phyloP scores from a whole-genome alignment of 1,284 basidiomycete genomes.

The Phenoliferia sp. region DNA sequence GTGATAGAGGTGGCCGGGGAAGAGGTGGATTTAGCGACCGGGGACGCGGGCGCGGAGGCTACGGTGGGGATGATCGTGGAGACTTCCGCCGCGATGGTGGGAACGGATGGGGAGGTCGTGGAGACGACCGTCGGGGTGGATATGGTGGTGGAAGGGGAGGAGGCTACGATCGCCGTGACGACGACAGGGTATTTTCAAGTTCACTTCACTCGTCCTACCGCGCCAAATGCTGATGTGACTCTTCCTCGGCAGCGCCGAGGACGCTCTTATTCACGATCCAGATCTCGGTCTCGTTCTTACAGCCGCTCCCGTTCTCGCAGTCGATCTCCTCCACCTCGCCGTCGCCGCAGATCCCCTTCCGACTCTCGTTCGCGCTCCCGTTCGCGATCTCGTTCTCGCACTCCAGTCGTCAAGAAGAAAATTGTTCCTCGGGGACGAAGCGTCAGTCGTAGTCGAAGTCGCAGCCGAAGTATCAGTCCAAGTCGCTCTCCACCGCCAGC shows the following conservation, averaged over 20 bases:
- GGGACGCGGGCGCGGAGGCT: slow-evolving; percentile 44
- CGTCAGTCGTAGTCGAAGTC: neutral
- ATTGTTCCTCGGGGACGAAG: neutral
- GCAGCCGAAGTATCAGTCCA: neutral
- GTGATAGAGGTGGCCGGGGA: slow-evolving; percentile 47
- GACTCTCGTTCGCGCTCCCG: neutral
- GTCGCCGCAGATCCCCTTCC: neutral
- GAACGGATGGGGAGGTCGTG: slow-evolving; percentile 24
- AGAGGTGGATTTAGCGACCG: slow-evolving; percentile 42
- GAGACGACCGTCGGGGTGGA: slow-evolving; percentile 2
- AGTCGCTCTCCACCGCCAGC: neutral
- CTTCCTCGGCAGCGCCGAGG: neutral
- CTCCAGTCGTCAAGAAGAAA: neutral
- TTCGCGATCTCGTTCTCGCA: neutral
- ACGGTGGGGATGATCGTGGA: slow-evolving; percentile 47
- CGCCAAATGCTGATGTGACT: neutral
- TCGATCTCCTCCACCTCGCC: slow-evolving; percentile 2
- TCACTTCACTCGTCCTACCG: neutral
- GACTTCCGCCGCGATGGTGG: slow-evolving; percentile 46
- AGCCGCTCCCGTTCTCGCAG: slow-evolving; percentile 10
- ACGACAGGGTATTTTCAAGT: slow-evolving; percentile 4
- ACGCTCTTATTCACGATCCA: slow-evolving; percentile 13
- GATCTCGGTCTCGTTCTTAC: slow-evolving; percentile 5
- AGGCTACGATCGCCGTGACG: slow-evolving; percentile 9
- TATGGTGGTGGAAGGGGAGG: slow-evolving; percentile 14